A percentile compares a stretch with the other conserved stretches of the same genome.
Evolutionary conservation across 1,139 yeast genomes (phyloP).

Genomic region (Pichia sp.): DNA sequence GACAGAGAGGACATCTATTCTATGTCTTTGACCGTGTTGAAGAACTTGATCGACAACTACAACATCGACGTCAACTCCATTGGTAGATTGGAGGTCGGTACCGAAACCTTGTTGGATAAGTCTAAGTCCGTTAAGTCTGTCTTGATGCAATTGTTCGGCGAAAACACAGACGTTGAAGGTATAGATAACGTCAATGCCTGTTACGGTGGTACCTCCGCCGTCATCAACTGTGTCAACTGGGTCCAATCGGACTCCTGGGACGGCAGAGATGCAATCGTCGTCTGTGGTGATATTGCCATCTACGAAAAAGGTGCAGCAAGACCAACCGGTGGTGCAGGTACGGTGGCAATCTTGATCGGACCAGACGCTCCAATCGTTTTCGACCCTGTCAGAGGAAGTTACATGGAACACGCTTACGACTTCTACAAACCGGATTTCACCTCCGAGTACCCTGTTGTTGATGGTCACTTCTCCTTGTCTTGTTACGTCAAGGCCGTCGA

Average conservation of each 20-base stretch:
- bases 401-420: slow-evolving; percentile 95
- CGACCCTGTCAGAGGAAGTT: slow-evolving; percentile 83
- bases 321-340: slow-evolving; percentile 99
- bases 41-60: slow-evolving; percentile 73
- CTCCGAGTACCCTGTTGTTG: slow-evolving; percentile 94
- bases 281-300: slow-evolving; percentile 96
- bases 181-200: slow-evolving; percentile 96
- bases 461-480: slow-evolving; percentile 90
- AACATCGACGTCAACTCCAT: slow-evolving; percentile 72
- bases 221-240: slow-evolving; percentile 94
- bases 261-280: slow-evolving; percentile 96
- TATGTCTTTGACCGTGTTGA: slow-evolving; percentile 76
- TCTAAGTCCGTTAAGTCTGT: slow-evolving; percentile 96
- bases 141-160: slow-evolving; percentile 89
- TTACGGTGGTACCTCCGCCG: slow-evolving; percentile 97
- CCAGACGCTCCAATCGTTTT: slow-evolving; percentile 97
- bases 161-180: slow-evolving; percentile 90
- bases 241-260: slow-evolving; percentile 96
- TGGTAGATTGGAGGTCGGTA: slow-evolving; percentile 98
- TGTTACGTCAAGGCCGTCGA: slow-evolving; percentile 96
- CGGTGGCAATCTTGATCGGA: slow-evolving; percentile 91
- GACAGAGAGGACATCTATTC: slow-evolving; percentile 98
- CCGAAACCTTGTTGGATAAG: slow-evolving; percentile 95
- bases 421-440: slow-evolving; percentile 97
- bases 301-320: slow-evolving; percentile 97